Percentiles rank a stretch among this genome's conserved stretches.
These are phyloP conservation scores for Prunella vulgaris DNA, from an alignment of 257 asterid species.

Conservation along the genomic window DNA sequence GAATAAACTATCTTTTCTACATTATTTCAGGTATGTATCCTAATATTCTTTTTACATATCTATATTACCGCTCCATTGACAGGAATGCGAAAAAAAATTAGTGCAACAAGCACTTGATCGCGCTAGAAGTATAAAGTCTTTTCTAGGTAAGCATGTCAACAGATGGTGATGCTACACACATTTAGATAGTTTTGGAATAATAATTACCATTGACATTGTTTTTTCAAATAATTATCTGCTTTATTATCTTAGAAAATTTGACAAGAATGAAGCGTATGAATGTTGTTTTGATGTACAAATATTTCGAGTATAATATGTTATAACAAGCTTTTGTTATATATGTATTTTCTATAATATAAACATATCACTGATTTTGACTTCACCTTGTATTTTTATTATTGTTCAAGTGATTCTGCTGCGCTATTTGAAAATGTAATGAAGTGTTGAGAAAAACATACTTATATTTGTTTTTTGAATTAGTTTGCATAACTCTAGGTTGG, in stretches of 20 bases:
- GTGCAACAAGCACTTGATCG: slow-evolving; percentile 93
- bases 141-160: slow-evolving; percentile 99
- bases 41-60: slow-evolving; percentile 10
- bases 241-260: slow-evolving; percentile 55
- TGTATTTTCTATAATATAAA: slow-evolving; percentile 13
- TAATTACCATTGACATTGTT: slow-evolving; percentile 9
- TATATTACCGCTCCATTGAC: slow-evolving; percentile 65
- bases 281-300: slow-evolving; percentile 88
- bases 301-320: slow-evolving; percentile 55
- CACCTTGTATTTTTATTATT: background rate
- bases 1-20: background rate
- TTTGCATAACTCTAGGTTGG: slow-evolving; percentile 92
- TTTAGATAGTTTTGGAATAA: slow-evolving; percentile 16
- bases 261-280: slow-evolving; percentile 84
- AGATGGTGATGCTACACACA: slow-evolving; percentile 74
- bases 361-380: background rate
- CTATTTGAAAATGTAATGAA: slow-evolving; percentile 1
- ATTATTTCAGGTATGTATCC: background rate
- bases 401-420: slow-evolving; percentile 5
- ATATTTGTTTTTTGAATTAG: slow-evolving; percentile 40
- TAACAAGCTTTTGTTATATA: slow-evolving; percentile 16
- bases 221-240: slow-evolving; percentile 15
- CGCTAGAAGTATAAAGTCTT: slow-evolving; percentile 97
- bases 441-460: slow-evolving; percentile 18
- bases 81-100: slow-evolving; percentile 57